These are phyloP conservation scores for Sporothrix brasiliensis DNA, from an alignment of 2,329 filamentous ascomycete species.

Conservation along the genomic window DNA sequence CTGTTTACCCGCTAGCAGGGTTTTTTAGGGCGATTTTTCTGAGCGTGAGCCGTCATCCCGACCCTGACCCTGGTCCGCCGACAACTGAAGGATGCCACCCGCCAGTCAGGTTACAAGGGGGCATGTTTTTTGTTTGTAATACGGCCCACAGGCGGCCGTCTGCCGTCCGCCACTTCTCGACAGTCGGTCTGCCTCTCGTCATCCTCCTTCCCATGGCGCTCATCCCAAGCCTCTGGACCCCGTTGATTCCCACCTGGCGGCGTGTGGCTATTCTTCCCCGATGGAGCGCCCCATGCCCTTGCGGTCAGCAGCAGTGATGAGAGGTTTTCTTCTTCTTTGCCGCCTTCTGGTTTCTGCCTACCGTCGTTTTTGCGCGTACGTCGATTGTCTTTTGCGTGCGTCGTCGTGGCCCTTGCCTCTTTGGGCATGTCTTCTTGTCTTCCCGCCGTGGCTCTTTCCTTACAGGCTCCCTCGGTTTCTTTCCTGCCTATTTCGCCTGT, in stretches of 20 bases:
- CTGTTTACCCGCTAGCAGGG: constrained; percentile 21
- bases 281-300: constrained; percentile 13
- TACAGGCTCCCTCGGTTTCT: background rate
- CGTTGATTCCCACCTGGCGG: constrained; percentile 13
- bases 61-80: constrained; percentile 13
- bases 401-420: constrained; percentile 23
- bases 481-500: background rate
- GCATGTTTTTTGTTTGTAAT: background rate
- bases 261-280: constrained; percentile 12
- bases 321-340: constrained; percentile 20
- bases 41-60: background rate
- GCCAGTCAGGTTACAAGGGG: background rate
- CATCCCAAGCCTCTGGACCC: constrained; percentile 1
- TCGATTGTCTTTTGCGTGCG: background rate
- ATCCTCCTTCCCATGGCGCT: background rate
- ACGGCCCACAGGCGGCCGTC: constrained; percentile 10
- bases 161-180: background rate
- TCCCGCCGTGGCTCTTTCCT: constrained; percentile 14
- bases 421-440: constrained; percentile 8
- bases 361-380: constrained; percentile 10
- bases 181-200: background rate
- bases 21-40: background rate
- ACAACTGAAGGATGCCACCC: background rate
- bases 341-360: background rate
- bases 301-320: constrained; percentile 17